phyloP scores from a whole-genome alignment of 139 green algal species.

The Raphidocelis subcapitata region DNA sequence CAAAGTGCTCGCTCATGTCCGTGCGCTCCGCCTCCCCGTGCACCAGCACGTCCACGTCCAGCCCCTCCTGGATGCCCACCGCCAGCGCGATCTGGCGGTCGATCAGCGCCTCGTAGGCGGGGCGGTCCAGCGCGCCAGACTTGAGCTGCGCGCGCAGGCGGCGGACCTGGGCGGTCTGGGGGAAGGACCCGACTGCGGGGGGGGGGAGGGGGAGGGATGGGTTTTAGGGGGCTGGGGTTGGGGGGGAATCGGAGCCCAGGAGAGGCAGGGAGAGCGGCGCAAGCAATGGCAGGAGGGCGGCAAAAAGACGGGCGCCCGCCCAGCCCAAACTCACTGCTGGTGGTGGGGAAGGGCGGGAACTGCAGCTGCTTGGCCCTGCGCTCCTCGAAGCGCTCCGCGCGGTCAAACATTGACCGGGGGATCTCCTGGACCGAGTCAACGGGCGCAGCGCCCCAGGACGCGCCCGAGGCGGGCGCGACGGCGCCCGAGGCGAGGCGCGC shows the following conservation, averaged over 20 bases:
- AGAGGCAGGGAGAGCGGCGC: too few species aligned
- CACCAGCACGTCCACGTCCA: slow-evolving; percentile 89
- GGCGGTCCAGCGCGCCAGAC: slow-evolving; percentile 48
- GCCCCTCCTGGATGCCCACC: slow-evolving; percentile 64
- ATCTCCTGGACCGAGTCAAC: neutral
- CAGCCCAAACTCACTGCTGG: slow-evolving; percentile 40
- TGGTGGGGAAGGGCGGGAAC: slow-evolving; percentile 77
- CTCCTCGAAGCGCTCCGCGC: slow-evolving; percentile 47
- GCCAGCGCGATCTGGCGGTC: slow-evolving; percentile 41
- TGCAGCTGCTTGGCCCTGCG: slow-evolving; percentile 48
- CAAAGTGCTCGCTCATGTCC: slow-evolving; percentile 81
- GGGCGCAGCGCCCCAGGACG: too few species aligned
- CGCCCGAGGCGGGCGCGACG: too few species aligned
- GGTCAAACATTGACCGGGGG: slow-evolving; percentile 32
- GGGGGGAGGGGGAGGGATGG: too few species aligned
- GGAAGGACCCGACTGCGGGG: slow-evolving; percentile 78
- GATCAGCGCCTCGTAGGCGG: slow-evolving; percentile 69
- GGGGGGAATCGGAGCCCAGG: too few species aligned
- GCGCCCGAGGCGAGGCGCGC: slow-evolving; percentile 20
- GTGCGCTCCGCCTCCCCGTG: slow-evolving; percentile 88
- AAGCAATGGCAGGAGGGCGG: slow-evolving; percentile 6
- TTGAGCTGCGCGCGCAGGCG: slow-evolving; percentile 60
- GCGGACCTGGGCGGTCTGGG: slow-evolving; percentile 72
- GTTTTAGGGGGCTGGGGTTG: too few species aligned
- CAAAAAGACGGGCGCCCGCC: too few species aligned